Percentiles rank a stretch among this genome's conserved stretches.
phyloP scores from a whole-genome alignment of 371 early-diverging fungal species.

The Chytridium lagenaria region DNA sequence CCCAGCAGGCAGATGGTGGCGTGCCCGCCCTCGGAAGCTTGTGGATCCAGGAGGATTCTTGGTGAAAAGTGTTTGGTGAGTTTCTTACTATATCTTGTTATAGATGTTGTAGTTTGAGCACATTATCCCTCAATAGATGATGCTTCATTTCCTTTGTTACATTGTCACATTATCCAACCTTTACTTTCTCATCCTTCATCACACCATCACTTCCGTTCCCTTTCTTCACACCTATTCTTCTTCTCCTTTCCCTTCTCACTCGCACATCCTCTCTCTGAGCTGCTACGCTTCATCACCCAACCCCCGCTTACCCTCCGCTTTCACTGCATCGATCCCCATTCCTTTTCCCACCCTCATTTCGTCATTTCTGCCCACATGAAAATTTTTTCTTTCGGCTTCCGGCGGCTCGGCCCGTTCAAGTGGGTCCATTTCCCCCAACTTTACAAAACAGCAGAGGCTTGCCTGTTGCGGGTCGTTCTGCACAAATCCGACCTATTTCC shows the following conservation, averaged over 20 bases:
- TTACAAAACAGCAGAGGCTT: no score
- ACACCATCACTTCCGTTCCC: no score
- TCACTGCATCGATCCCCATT: background rate
- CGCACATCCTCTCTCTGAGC: background rate
- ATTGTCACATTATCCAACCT: background rate
- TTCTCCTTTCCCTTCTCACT: background rate
- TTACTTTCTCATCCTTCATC: no score
- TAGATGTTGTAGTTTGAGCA: background rate
- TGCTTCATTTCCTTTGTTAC: background rate
- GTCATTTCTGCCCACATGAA: background rate
- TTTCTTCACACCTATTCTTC: background rate
- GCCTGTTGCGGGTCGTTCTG: no score
- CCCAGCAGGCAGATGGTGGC: slow-evolving; percentile 26
- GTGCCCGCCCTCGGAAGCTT: slow-evolving; percentile 25
- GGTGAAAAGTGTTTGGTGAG: slow-evolving; percentile 30
- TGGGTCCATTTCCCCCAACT: no score
- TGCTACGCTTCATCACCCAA: background rate
- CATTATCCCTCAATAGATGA: background rate
- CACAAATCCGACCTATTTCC: no score
- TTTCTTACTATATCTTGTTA: background rate
- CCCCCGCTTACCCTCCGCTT: background rate
- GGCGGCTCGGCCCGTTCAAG: no score
- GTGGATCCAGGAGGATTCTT: slow-evolving; percentile 18
- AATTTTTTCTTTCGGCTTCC: background rate
- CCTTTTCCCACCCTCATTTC: background rate